phyloP scores from a whole-genome alignment of 202 grass and related monocot genomes.

The Eragrostis tef region DNA sequence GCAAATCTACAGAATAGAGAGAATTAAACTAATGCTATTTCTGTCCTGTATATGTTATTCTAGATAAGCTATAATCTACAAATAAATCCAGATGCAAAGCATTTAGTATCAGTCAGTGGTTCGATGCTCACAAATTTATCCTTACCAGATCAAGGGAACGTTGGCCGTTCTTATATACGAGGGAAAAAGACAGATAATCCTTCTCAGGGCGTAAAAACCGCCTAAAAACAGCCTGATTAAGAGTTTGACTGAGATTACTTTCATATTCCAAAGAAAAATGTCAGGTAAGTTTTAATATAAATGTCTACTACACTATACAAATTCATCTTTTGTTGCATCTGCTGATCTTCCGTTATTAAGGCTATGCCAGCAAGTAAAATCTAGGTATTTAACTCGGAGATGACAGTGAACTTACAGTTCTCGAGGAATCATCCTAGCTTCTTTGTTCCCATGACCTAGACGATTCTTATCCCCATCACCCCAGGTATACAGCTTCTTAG shows the following conservation, averaged over 20 bases:
- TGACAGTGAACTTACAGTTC: slow-evolving; percentile 71
- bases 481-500: slow-evolving; percentile 81
- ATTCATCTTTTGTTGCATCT: neutral
- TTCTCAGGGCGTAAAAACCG: slow-evolving; percentile 79
- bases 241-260: slow-evolving; percentile 4
- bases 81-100: slow-evolving; percentile 23
- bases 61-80: slow-evolving; percentile 33
- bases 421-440: slow-evolving; percentile 71
- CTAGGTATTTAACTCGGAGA: neutral
- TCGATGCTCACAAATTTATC: neutral
- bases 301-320: neutral
- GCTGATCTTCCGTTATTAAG: neutral
- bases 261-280: slow-evolving; percentile 12
- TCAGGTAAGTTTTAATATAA: slow-evolving; percentile 21
- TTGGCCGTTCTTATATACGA: slow-evolving; percentile 79
- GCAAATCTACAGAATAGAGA: slow-evolving; percentile 74
- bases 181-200: slow-evolving; percentile 85
- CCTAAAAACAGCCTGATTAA: slow-evolving; percentile 69
- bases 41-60: slow-evolving; percentile 23
- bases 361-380: neutral
- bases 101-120: neutral
- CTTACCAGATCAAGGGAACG: slow-evolving; percentile 88
- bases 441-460: slow-evolving; percentile 80
- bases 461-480: slow-evolving; percentile 82
- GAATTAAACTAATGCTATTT: neutral